Base-by-base conservation (phyloP, 106 monocot species). In the Apostasia shenzhenica region DNA sequence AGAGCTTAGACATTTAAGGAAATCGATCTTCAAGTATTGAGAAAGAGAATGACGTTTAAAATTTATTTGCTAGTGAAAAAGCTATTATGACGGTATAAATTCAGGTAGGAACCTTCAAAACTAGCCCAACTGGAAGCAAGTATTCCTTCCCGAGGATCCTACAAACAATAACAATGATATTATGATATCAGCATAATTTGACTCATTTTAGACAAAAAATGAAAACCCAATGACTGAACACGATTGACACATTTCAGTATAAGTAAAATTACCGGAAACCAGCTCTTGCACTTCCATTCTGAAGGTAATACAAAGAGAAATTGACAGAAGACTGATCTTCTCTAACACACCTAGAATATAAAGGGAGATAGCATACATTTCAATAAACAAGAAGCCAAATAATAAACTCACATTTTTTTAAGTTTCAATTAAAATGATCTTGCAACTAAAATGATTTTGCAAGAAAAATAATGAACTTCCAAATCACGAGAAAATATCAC, bases 271-370 rank as follows among this genome's bases (percentile, higher is more conserved):
- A 92, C 97, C 97, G 85, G 54, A 99, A 92, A 51, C 97, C 92
- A 74, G 92, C 73, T 61, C 97, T 87, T 77, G 92, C 89, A 77
- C 97, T 99, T 79, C 97, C 97, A 87, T 89, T 92, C 42, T 90
- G 86, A 81, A 92, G 85, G 69, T 99, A 99, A 78, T 99, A 92
- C 72, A 99, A 68, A 75, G 81, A 89, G 67, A 92, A 45, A 13
- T 67, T 76, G 52, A 87, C 89, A 68, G 84, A 74, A 62, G 92
- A 83, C 54, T 81, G 85, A 76, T 99, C 97, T 43, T 83, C 85
- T 71, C 89, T 82, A 42, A 89, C 86, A 74, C 97, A 95, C 75
- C 95, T 95, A 64, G 48, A 72, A 53, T 3, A 46, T 62, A 8
- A 54, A 42, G 54, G 39, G n/a, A 60, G 45, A 55, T 37, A 79